phyloP scores from a whole-genome alignment of 305 asterid genomes.

The Fraxinus greggii region DNA sequence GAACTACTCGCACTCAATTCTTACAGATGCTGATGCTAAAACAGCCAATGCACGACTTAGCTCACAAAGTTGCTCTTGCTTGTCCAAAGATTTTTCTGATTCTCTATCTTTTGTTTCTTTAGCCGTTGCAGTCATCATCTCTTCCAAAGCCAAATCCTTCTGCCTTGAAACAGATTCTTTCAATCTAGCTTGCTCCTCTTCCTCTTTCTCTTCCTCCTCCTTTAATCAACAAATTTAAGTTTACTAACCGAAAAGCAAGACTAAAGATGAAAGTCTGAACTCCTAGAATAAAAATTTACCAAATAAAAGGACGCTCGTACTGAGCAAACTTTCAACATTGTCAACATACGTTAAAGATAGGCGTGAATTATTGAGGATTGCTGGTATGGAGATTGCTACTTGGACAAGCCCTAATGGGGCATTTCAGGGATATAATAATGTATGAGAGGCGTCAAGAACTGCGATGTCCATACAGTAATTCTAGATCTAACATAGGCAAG shows the following conservation, averaged over 20 bases:
- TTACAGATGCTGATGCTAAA: constrained; percentile 89
- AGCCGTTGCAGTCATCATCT: constrained; percentile 65
- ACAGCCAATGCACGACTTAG: constrained; percentile 95
- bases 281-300: background rate
- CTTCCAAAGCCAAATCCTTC: constrained; percentile 94
- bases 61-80: constrained; percentile 90
- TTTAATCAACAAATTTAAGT: constrained; percentile 34
- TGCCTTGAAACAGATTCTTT: constrained; percentile 61
- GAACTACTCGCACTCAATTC: constrained; percentile 26
- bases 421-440: background rate
- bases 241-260: constrained; percentile 21
- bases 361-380: constrained; percentile 1
- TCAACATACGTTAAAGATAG: constrained; percentile 6
- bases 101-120: constrained; percentile 63
- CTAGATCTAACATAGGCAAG: constrained; percentile 11
- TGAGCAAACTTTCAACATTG: constrained; percentile 18
- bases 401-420: constrained; percentile 9
- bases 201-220: constrained; percentile 94
- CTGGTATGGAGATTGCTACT: constrained; percentile 10
- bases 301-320: background rate
- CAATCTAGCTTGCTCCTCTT: constrained; percentile 73
- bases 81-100: constrained; percentile 58
- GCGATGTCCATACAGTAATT: constrained; percentile 12
- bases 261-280: constrained; percentile 6
- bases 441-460: background rate